phyloP scores from a whole-genome alignment of 1,284 basidiomycete genomes.

The Irpex rosettiformis region DNA sequence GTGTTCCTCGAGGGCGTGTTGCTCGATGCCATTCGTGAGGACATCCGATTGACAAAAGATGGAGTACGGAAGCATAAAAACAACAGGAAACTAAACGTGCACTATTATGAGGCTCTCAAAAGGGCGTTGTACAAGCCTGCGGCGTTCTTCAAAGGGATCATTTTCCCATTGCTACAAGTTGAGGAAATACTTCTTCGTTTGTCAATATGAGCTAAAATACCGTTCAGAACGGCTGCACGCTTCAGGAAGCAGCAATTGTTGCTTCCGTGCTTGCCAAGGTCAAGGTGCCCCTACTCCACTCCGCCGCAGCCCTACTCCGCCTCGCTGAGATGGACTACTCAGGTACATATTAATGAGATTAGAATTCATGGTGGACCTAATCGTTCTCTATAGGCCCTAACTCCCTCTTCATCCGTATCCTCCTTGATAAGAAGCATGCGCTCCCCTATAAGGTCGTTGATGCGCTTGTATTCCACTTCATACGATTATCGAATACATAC shows the following conservation, averaged over 20 bases:
- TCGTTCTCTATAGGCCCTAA: constrained; percentile 65
- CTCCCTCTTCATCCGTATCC: constrained; percentile 94
- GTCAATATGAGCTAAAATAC: neutral
- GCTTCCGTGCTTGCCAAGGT: constrained; percentile 91
- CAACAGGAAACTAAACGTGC: constrained; percentile 88
- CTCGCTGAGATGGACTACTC: constrained; percentile 97
- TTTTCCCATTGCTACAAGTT: constrained; percentile 94
- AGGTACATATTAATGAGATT: constrained; percentile 39
- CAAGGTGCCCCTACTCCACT: constrained; percentile 93
- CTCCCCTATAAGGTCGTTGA: constrained; percentile 98
- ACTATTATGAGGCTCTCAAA: constrained; percentile 92
- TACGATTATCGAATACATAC: constrained; percentile 90
- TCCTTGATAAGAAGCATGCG: constrained; percentile 98
- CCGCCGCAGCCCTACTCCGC: constrained; percentile 91
- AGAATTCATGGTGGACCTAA: neutral
- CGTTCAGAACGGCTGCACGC: constrained; percentile 69
- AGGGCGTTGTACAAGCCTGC: constrained; percentile 95
- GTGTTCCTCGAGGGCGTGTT: constrained; percentile 92
- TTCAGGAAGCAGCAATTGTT: constrained; percentile 95
- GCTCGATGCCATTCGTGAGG: constrained; percentile 87
- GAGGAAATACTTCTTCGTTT: neutral
- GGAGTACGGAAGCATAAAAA: constrained; percentile 45
- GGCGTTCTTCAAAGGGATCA: constrained; percentile 97
- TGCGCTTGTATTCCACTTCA: constrained; percentile 96
- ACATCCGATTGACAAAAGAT: constrained; percentile 57